Evolutionary conservation across 805 yeast species (phyloP), one percentile per base, ranked within the genome.

Genomic region (Teunomyces panamensis): DNA sequence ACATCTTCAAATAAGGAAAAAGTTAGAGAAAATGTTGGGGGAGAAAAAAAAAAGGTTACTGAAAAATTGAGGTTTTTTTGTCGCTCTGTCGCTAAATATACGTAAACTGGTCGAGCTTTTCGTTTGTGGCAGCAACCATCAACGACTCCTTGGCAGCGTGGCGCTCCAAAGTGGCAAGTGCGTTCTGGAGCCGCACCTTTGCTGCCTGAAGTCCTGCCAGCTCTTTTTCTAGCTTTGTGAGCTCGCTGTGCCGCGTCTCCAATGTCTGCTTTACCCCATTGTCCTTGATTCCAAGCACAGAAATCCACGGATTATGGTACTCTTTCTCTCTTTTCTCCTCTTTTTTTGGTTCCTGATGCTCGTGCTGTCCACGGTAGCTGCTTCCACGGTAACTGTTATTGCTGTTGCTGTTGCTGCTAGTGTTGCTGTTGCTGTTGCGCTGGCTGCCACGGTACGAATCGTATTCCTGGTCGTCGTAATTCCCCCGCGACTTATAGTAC

Each of bases 61-160:
- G 16, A 6, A 13, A 32, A 30, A 13, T 13, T 13, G 9, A 13
- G 13, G 17, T 32, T 32, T 32, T 35, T 35, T 17, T 35, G 5
- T 9, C 5, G 9, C 27, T 11, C 6, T 10, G 5, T 8, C n/a
- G 30, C 5, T 53, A 74, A 44, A 71, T 53, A 49, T 71, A 71
- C 20, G 77, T 64, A 61, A 79, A 68, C 49, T 77, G 78, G 51
- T 78, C 83, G 37, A 79, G 62, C 54, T 77, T 77, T 50, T 79
- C 83, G 39, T 64, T 74, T 29, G 73, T 63, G n/a, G 70, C 44
- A 45, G 64, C 64, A 6, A 64, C 73, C 49, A 67, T 64, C 33
- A 70, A 51, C 14, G 58, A 68, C 45, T 73, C 77, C 42, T 67
- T 54, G 30, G 37, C 51, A 1, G 65, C 61, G 44, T 65, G 67